These are phyloP conservation scores for Colletotrichum sp. DNA, from an alignment of 2,329 filamentous ascomycete genomes.

Conservation along the genomic window DNA sequence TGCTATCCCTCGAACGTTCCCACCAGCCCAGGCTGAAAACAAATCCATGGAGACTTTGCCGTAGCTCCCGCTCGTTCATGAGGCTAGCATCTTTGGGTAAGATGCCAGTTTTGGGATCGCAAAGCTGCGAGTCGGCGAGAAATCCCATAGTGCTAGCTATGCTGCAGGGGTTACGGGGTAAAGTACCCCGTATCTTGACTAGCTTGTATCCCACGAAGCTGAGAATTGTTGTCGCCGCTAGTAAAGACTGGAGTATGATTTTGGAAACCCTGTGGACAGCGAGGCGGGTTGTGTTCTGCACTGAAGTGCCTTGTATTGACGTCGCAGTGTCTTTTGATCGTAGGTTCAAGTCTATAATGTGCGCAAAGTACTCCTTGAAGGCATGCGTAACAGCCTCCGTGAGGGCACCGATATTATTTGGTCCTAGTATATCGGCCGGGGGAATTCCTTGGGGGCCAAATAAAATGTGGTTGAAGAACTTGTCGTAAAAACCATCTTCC, in stretches of 20 bases:
- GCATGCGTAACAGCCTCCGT: not conserved
- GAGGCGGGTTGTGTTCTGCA: not conserved
- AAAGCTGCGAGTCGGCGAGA: not conserved
- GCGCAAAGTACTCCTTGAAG: not conserved
- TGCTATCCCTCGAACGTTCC: not conserved
- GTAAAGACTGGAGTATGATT: not conserved
- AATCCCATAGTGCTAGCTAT: not conserved
- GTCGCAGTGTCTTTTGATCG: not conserved
- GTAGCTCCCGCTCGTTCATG: not conserved
- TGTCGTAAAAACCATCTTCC: too few relatives aligned
- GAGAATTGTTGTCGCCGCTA: not conserved
- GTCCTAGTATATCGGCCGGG: too few relatives aligned
- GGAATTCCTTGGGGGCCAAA: too few relatives aligned
- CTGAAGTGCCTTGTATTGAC: not conserved
- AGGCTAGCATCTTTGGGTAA: not conserved
- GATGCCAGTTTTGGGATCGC: not conserved
- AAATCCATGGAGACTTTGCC: not conserved
- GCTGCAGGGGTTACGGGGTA: not conserved
- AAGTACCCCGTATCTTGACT: not conserved
- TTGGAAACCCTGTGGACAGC: rapidly evolving
- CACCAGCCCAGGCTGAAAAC: not conserved
- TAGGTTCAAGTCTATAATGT: not conserved
- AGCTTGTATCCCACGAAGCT: not conserved
- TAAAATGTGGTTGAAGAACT: too few relatives aligned
- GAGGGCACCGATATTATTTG: not conserved